Evolutionary conservation across 2,329 filamentous ascomycete genomes (phyloP), one percentile per base, ranked within the genome.

Genomic region (Claviceps pazoutovae): DNA sequence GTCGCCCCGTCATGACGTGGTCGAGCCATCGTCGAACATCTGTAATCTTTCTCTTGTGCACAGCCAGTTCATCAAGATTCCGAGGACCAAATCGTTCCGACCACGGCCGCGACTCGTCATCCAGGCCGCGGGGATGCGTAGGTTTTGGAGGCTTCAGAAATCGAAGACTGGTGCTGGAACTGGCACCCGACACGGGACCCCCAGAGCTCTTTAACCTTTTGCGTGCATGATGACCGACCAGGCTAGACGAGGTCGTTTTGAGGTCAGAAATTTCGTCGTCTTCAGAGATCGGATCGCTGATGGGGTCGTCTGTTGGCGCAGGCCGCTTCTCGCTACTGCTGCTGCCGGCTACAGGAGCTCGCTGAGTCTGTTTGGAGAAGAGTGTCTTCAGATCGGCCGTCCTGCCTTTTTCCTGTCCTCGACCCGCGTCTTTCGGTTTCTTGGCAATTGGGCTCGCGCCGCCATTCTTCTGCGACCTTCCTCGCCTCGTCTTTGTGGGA

Each of bases 31-130:
- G 75, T 53, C 82, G 79, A 46, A 97, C 90, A 68, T 97, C 90
- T 2, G 80, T 70, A 5, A 97, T 86, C 66, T 98, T 98, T 60
- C 80, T 93, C 71, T 94, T 96, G 66, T 98, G 90, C 17, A 98
- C 91, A 0, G 86, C 91, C 46, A 98, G 72, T 68, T 97, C 91
- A 16, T 89, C 82, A 13, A 96, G 66, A 58, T 78, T 84, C 2
- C 66, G 61, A 0, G 91, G 91, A 2, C 79, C 83, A 66, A 88
- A 97, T 58, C 83, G 80, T 59, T 96, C 90, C 16, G 86, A 86
- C 91, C 91, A 97, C 3, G 91, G 89, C 50, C 84, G 78, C 48
- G 74, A 68, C 57, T 88, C 83, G 38, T 79, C 73, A 48, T 73
- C 70, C 6, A 60, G 42, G 3, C 57, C 56, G 7, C 5, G 26